These are phyloP conservation scores for Jatropha multifida DNA, from an alignment of 441 rosid genomes.

Conservation along the genomic window DNA sequence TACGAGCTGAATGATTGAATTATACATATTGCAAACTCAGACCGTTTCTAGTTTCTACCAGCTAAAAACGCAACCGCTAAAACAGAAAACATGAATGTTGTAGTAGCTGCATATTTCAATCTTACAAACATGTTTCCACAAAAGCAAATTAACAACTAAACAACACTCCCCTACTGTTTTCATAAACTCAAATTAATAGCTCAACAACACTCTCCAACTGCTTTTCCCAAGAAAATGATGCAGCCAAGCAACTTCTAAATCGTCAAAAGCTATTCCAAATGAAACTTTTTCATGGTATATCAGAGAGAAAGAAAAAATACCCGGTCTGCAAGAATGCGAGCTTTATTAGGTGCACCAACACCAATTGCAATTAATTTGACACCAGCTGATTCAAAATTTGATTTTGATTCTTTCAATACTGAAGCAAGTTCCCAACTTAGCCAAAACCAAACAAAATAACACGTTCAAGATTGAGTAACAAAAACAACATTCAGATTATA, in stretches of 20 bases:
- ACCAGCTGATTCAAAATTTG: slow-evolving; percentile 70
- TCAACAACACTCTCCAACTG: neutral
- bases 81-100: neutral
- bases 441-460: slow-evolving; percentile 17
- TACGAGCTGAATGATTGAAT: neutral
- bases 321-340: slow-evolving; percentile 62
- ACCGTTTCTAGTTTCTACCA: neutral
- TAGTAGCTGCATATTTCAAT: neutral
- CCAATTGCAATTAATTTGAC: slow-evolving; percentile 79
- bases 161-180: too few relatives aligned
- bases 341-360: slow-evolving; percentile 77
- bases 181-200: too few relatives aligned
- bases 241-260: too few relatives aligned
- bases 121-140: neutral
- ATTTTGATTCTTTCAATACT: slow-evolving; percentile 54
- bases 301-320: slow-evolving; percentile 29
- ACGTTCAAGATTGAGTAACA: neutral
- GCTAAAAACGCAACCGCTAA: neutral
- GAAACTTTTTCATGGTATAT: neutral
- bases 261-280: neutral
- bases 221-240: too few relatives aligned
- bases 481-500: neutral
- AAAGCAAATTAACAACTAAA: too few relatives aligned
- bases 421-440: slow-evolving; percentile 82
- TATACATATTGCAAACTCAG: neutral